A percentile compares a stretch with the other conserved stretches of the same genome.
phyloP scores from a whole-genome alignment of 176 grass and related monocot species.

The Cenchrus fungigraminus region DNA sequence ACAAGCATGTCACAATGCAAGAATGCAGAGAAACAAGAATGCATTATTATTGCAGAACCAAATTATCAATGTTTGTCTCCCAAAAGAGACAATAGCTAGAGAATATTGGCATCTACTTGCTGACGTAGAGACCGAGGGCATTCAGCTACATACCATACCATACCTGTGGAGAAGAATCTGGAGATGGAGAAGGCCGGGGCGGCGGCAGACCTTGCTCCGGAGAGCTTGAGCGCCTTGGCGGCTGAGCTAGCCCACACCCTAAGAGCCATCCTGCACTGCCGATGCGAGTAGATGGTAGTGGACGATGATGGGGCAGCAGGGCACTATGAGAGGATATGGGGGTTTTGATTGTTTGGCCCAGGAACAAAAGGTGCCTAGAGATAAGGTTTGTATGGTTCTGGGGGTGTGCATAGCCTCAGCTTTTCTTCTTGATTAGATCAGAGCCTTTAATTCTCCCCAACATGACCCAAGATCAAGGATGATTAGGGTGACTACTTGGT shows the following conservation, averaged over 20 bases:
- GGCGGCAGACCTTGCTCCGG: not conserved
- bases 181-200: conserved; percentile 19
- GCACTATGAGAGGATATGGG: not conserved
- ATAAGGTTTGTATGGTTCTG: conserved; percentile 19
- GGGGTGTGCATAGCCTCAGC: conserved; percentile 36
- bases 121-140: not conserved
- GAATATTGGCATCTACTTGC: not conserved
- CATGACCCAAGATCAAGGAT: too few relatives aligned
- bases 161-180: conserved; percentile 27
- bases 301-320: too few relatives aligned
- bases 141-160: not conserved
- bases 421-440: conserved; percentile 21
- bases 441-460: not conserved
- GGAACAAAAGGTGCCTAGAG: not conserved
- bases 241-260: conserved; percentile 66
- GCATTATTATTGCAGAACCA: not conserved
- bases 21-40: not conserved
- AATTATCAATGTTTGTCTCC: not conserved
- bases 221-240: conserved; percentile 72
- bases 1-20: not conserved
- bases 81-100: not conserved
- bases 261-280: conserved; percentile 14
- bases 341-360: conserved; percentile 8
- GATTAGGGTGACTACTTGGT: too few relatives aligned
- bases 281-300: not conserved